A percentile compares a stretch with the other conserved stretches of the same genome.
These are phyloP conservation scores for Clitopilus hobsonii DNA, from an alignment of 768 basidiomycete species.

Conservation along the genomic window DNA sequence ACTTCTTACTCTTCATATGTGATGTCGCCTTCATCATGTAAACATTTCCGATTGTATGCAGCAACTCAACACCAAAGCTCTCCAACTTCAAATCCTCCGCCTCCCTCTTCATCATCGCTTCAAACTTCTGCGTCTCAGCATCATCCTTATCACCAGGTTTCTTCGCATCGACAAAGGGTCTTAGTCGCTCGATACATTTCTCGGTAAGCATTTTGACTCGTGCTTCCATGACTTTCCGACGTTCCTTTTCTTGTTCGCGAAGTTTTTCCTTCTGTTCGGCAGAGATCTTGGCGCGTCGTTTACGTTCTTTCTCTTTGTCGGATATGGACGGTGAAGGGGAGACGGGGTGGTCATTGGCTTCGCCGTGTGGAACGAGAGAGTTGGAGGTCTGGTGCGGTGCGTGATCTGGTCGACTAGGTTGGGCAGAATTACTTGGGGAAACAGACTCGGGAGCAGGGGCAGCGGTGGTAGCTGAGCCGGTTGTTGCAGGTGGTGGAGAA, in stretches of 20 bases:
- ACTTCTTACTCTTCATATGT: conserved; percentile 86
- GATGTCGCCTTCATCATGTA: conserved; percentile 93
- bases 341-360: conserved; percentile 10
- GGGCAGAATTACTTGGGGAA: conserved; percentile 8
- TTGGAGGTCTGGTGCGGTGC: conserved; percentile 8
- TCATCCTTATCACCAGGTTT: conserved; percentile 78
- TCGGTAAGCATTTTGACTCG: conserved; percentile 69
- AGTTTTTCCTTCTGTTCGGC: conserved; percentile 86
- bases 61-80: conserved; percentile 94
- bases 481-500: conserved; percentile 8
- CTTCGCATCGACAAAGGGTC: conserved; percentile 90
- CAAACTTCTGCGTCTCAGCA: conserved; percentile 76
- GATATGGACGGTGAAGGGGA: conserved; percentile 21
- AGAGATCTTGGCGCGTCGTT: conserved; percentile 49
- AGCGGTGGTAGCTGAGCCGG: conserved; percentile 11
- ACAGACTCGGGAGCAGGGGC: conserved; percentile 8
- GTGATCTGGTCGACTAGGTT: conserved; percentile 4
- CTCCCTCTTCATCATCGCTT: conserved; percentile 72
- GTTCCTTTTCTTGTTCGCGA: conserved; percentile 75
- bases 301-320: conserved; percentile 30
- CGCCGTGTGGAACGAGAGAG: conserved; percentile 18
- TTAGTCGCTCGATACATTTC: conserved; percentile 79
- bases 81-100: conserved; percentile 95
- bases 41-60: conserved; percentile 87
- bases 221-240: conserved; percentile 72